Base-by-base conservation (phyloP, 179 eudicot species). In the Drosera spatulata region DNA sequence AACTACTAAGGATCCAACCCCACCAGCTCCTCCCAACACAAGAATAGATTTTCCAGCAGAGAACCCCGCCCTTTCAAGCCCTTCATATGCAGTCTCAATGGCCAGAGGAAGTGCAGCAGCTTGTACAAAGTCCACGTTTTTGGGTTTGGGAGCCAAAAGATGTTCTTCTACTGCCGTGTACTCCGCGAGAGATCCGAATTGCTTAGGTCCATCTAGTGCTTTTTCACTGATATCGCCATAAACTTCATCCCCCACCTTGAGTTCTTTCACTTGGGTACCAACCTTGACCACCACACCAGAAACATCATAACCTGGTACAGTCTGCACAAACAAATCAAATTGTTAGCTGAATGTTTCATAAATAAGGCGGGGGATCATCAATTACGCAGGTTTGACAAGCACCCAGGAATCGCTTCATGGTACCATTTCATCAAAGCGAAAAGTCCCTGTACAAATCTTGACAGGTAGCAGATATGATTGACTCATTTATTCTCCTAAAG, bases 281-380 rank as follows among this genome's bases (percentile, higher is more conserved):
- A 93, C 91, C 58, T 93, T 93, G 37, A 89, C 95, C 59, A 93
- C 97, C 64, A 93, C 85, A 5, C 97, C 97, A 2, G 99, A 83
- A 12, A 93, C 93, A 75, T 93, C 99, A 49, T 93, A 93, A n/a
- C 99, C 99, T 44, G 99, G 99, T 55, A 93, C 88, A 56, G 99
- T 89, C 99, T 89, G 33, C 33, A 22, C 33, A 0, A 22, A 22
- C 33, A 22, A 22, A 22, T 22, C 33, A 22, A 22, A 22, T 22
- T 22, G 33, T 22, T 22, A 22, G 33, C 33, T 22, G 33, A 22
- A 22, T 22, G 33, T 22, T 22, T 22, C 33, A 22, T 22, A 22
- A 22, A 22, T 22, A 22, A 22, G 33, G 33, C 33, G 33, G 33
- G 33, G 33, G 33, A 22, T 22, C 33, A 22, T 22, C 33, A 22